A percentile compares a stretch with the other conserved stretches of the same genome.
Conservation (phyloP, 2,329 filamentous ascomycete species). For the Neurospora sp. region DNA sequence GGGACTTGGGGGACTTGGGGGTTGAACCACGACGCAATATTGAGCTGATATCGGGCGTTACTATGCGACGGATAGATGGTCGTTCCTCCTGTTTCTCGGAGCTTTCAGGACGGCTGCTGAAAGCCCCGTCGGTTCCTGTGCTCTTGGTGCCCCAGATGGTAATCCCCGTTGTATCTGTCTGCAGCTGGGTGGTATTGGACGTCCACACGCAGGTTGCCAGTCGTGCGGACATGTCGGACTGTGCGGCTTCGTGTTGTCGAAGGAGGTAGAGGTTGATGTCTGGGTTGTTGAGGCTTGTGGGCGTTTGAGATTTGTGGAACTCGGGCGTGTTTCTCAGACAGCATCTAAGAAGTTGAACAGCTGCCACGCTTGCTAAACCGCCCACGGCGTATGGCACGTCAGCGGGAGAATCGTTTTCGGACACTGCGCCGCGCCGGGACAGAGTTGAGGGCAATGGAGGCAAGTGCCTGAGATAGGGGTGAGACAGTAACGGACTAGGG, state of each 20-base stretch:
- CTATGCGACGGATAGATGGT: not conserved
- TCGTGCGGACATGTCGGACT: not conserved
- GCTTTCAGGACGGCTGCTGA: not conserved
- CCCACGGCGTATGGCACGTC: not conserved
- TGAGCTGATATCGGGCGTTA: not conserved
- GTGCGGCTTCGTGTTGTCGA: not conserved
- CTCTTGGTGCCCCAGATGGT: not conserved
- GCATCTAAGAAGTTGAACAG: constrained; percentile 7
- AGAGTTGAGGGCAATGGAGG: not conserved
- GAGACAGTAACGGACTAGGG: not conserved
- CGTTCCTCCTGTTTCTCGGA: not conserved
- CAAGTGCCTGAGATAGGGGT: not conserved
- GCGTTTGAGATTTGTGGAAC: not conserved
- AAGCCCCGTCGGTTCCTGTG: not conserved
- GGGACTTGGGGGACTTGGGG: not conserved
- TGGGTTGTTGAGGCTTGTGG: not conserved
- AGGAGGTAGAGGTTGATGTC: not conserved
- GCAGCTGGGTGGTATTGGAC: not conserved
- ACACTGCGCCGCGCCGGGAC: not conserved
- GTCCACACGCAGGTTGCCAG: not conserved
- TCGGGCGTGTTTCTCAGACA: constrained; percentile 1
- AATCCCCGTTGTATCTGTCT: not conserved
- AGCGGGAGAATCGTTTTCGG: not conserved
- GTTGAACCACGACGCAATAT: not conserved
- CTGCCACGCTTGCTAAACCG: constrained; percentile 7